Conservation (phyloP, 208 protist genomes). For the Leishmania tarentolae region DNA sequence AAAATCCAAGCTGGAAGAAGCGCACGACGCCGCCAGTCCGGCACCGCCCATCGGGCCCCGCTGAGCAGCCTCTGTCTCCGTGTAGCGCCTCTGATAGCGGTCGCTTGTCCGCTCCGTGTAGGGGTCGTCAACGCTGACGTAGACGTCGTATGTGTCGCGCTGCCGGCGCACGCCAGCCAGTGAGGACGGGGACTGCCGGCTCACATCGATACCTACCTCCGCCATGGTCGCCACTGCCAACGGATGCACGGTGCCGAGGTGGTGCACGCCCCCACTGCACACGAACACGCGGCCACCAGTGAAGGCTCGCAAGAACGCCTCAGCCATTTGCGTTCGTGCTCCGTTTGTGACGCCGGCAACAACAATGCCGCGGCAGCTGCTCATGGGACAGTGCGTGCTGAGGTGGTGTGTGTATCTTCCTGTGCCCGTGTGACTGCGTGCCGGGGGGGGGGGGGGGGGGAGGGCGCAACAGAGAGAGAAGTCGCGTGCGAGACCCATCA, state of each 20-base stretch:
- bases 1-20: neutral
- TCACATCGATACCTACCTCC: slow-evolving; percentile 59
- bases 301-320: slow-evolving; percentile 67
- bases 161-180: slow-evolving; percentile 61
- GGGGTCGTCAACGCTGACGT: slow-evolving; percentile 74
- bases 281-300: slow-evolving; percentile 64
- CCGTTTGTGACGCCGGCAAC: slow-evolving; percentile 75
- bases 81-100: slow-evolving; percentile 37
- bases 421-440: neutral
- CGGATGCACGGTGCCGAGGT: slow-evolving; percentile 59
- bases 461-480: neutral
- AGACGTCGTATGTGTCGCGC: slow-evolving; percentile 82
- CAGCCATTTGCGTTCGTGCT: slow-evolving; percentile 86
- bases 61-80: neutral
- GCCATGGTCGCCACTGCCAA: slow-evolving; percentile 61
- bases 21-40: neutral
- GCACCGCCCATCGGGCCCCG: neutral
- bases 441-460: neutral
- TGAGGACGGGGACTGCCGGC: slow-evolving; percentile 51
- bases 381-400: slow-evolving; percentile 30
- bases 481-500: neutral
- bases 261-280: slow-evolving; percentile 68
- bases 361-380: slow-evolving; percentile 75
- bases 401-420: neutral
- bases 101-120: slow-evolving; percentile 49